These are phyloP conservation scores for Pichia cabralensis DNA, from an alignment of 805 yeast species.

Conservation along the genomic window DNA sequence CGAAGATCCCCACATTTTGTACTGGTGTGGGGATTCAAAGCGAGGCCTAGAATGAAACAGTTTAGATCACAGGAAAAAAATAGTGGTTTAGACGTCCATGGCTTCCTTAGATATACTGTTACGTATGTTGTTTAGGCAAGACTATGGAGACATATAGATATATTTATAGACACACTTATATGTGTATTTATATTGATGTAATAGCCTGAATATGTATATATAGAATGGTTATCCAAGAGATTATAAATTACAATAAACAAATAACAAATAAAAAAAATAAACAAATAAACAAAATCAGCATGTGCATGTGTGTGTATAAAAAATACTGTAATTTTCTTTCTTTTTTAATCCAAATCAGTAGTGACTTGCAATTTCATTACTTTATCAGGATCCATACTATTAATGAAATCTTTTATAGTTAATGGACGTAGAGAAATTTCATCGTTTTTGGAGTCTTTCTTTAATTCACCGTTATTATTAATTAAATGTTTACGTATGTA, in stretches of 20 bases:
- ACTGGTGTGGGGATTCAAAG: constrained; percentile 39
- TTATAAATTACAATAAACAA: background rate
- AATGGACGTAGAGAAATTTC: constrained; percentile 50
- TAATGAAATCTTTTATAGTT: constrained; percentile 51
- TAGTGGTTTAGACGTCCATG: constrained; percentile 3
- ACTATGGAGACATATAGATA: too few relatives aligned
- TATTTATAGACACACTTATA: too few relatives aligned
- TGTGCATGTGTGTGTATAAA: too few relatives aligned
- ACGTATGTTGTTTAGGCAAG: constrained; percentile 4
- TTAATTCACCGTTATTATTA: constrained; percentile 24
- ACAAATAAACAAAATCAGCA: too few relatives aligned
- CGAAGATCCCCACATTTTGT: constrained; percentile 35
- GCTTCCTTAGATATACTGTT: constrained; percentile 2
- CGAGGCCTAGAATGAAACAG: constrained; percentile 35
- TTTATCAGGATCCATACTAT: constrained; percentile 19
- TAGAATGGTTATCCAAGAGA: background rate
- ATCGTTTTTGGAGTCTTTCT: constrained; percentile 20
- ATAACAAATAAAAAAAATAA: background rate
- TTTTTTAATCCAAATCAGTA: constrained; percentile 9
- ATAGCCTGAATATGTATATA: too few relatives aligned
- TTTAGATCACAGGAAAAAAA: too few relatives aligned
- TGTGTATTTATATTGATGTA: too few relatives aligned
- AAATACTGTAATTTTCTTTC: too few relatives aligned
- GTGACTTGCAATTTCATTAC: constrained; percentile 9
- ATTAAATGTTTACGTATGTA: constrained; percentile 51